Percentiles rank a stretch among this genome's conserved stretches.
Conservation (phyloP, 2,329 filamentous ascomycete genomes). For the Proliferodiscus dingleyae region DNA sequence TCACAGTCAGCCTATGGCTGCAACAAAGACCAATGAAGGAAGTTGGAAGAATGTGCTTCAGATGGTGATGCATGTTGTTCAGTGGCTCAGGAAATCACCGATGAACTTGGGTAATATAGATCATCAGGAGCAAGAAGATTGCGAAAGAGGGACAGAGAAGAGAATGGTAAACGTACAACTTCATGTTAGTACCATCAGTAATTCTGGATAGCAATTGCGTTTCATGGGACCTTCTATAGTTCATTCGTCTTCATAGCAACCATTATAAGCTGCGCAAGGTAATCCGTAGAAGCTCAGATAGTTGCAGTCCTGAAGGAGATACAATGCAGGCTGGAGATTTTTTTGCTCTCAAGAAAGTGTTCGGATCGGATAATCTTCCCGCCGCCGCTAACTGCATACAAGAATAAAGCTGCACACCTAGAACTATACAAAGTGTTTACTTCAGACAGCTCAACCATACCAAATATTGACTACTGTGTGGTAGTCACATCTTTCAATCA, state of each 20-base stretch:
- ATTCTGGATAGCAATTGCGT: neutral
- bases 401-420: neutral
- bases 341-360: neutral
- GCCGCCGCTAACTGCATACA: neutral
- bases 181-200: neutral
- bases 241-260: too few species aligned
- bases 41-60: slow-evolving; percentile 43
- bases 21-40: slow-evolving; percentile 10
- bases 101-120: slow-evolving; percentile 29
- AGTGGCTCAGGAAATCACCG: slow-evolving; percentile 34
- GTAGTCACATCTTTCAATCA: neutral
- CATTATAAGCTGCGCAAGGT: too few species aligned
- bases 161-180: neutral
- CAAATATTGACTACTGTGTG: too few species aligned
- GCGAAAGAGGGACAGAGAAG: neutral
- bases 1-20: slow-evolving; percentile 3
- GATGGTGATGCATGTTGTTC: slow-evolving; percentile 71
- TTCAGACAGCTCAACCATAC: too few species aligned
- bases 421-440: neutral
- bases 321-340: neutral
- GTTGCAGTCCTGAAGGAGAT: too few species aligned
- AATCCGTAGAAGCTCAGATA: too few species aligned
- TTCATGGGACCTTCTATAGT: too few species aligned
- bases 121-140: slow-evolving; percentile 29
- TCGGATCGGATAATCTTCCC: neutral